phyloP scores from a whole-genome alignment of 1,139 yeast species.

The Zhuliangozyma parablackwelliae region DNA sequence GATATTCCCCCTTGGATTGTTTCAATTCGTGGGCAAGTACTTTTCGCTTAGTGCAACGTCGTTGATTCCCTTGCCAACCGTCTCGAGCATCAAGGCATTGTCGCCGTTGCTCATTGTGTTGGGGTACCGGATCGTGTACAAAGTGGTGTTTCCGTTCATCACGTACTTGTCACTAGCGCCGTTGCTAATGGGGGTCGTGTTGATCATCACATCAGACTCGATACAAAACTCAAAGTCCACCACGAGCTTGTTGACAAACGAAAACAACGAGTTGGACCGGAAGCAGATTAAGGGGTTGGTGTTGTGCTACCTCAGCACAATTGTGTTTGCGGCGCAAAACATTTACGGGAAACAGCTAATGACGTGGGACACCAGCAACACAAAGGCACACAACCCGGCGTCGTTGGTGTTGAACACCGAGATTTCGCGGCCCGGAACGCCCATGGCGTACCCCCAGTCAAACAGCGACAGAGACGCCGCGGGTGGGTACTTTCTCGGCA shows the following conservation, averaged over 20 bases:
- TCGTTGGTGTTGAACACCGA: conserved; percentile 27
- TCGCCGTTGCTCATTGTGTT: conserved; percentile 35
- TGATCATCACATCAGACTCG: conserved; percentile 31
- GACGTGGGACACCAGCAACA: conserved; percentile 26
- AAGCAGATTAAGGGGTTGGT: conserved; percentile 26
- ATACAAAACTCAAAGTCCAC: conserved; percentile 7
- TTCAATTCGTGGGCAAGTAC: conserved; percentile 36
- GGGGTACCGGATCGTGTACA: conserved; percentile 31
- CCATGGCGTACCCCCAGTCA: conserved; percentile 2
- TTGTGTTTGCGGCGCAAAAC: conserved; percentile 38
- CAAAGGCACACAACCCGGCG: conserved; percentile 17
- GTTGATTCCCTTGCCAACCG: conserved; percentile 35
- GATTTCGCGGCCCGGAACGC: conserved; percentile 16
- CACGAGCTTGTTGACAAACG: conserved; percentile 9
- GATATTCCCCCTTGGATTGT: conserved; percentile 35
- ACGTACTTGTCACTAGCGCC: conserved; percentile 37
- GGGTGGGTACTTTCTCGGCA: not conserved
- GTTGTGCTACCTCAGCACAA: conserved; percentile 27
- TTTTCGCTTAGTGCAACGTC: conserved; percentile 37
- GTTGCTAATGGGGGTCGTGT: conserved; percentile 33
- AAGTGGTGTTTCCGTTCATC: conserved; percentile 27
- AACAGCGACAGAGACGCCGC: too few relatives aligned
- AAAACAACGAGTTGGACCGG: conserved; percentile 13
- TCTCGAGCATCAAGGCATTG: conserved; percentile 37
- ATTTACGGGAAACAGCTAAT: conserved; percentile 40